Conservation (phyloP, 768 basidiomycete genomes). For the Clitopilus passeckerianus region DNA sequence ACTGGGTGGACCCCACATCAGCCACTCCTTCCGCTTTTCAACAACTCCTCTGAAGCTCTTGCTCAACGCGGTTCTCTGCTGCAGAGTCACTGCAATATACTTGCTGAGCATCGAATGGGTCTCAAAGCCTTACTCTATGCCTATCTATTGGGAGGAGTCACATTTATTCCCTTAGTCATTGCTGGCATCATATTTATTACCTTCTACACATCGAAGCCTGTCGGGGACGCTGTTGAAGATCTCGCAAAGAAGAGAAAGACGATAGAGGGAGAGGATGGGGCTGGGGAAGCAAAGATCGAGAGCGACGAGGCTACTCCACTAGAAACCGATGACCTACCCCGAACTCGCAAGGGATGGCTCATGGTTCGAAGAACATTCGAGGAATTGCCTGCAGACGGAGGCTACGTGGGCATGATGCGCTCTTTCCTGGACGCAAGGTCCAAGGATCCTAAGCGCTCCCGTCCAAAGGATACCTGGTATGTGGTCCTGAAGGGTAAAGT, state of each 20-base stretch:
- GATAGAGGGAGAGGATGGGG: constrained; percentile 37
- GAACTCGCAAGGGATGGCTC: constrained; percentile 76
- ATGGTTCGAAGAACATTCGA: constrained; percentile 79
- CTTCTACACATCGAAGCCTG: constrained; percentile 84
- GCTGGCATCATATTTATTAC: constrained; percentile 52
- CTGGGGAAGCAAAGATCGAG: constrained; percentile 19
- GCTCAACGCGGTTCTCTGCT: not conserved
- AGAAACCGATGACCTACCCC: constrained; percentile 52
- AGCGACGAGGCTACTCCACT: constrained; percentile 20
- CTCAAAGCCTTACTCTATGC: constrained; percentile 72
- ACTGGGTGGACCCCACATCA: not conserved
- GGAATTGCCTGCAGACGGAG: constrained; percentile 53
- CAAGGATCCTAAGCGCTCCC: constrained; percentile 76
- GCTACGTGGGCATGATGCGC: constrained; percentile 76
- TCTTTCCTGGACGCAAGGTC: constrained; percentile 79
- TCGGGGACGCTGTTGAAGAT: constrained; percentile 14
- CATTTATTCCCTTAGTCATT: constrained; percentile 79
- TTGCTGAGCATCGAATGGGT: constrained; percentile 39
- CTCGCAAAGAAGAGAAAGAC: not conserved
- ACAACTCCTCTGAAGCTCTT: not conserved
- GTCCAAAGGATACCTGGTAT: constrained; percentile 92
- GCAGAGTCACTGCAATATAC: not conserved
- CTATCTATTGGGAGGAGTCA: constrained; percentile 87
- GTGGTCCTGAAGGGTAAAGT: constrained; percentile 89
- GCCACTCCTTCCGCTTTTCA: not conserved